Evolutionary conservation across 2,329 filamentous ascomycete genomes (phyloP).

Genomic region (Cladosporium phlei): DNA sequence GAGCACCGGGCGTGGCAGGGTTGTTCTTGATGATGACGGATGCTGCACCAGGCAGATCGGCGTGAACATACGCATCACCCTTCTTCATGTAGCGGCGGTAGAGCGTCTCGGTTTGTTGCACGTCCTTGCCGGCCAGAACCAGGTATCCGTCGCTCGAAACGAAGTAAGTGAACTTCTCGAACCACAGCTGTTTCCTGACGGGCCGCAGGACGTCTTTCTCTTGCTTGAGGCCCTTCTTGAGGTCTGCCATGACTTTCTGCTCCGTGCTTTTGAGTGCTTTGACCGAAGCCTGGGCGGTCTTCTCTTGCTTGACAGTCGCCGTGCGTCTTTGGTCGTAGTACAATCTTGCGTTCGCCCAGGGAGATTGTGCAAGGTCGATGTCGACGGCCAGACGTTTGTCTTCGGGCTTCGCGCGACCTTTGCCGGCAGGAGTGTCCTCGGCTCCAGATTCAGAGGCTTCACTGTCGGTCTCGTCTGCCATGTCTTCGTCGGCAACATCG

Average conservation of each 20-base stretch:
- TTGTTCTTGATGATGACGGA: conserved; percentile 91
- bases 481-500: conserved; percentile 56
- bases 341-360: conserved; percentile 83
- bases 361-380: conserved; percentile 74
- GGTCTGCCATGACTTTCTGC: conserved; percentile 76
- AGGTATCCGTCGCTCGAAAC: conserved; percentile 93
- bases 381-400: conserved; percentile 64
- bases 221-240: conserved; percentile 83
- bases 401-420: conserved; percentile 28
- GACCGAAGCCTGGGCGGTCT: conserved; percentile 74
- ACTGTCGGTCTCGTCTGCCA: conserved; percentile 61
- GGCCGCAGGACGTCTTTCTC: conserved; percentile 84
- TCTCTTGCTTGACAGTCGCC: conserved; percentile 81
- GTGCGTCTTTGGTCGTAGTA: conserved; percentile 87
- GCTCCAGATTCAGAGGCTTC: conserved; percentile 59
- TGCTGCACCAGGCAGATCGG: conserved; percentile 77
- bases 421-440: conserved; percentile 42
- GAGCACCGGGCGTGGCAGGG: conserved; percentile 68
- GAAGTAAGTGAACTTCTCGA: conserved; percentile 96
- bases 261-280: conserved; percentile 85
- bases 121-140: conserved; percentile 79
- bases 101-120: conserved; percentile 85
- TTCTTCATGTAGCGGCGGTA: conserved; percentile 81
- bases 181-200: conserved; percentile 83
- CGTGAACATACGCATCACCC: conserved; percentile 88